Evolutionary conservation across 371 early-diverging fungal genomes (phyloP).

Genomic region (Vittaforma corneae): DNA sequence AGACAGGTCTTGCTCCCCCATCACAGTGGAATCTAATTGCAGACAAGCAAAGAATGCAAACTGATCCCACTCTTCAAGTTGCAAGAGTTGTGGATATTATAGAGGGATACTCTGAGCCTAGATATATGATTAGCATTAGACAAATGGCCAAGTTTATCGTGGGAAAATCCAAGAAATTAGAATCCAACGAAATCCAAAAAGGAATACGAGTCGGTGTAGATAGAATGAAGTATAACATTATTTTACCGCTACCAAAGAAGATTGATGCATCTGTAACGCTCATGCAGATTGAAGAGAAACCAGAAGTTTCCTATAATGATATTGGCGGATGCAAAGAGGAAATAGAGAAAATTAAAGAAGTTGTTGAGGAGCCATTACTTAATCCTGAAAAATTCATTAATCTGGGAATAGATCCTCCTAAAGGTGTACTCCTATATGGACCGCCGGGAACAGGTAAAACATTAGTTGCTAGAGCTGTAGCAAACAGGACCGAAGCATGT

Average conservation of each 20-base stretch:
- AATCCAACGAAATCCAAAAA: constrained; percentile 92
- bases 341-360: constrained; percentile 96
- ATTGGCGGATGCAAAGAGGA: constrained; percentile 99
- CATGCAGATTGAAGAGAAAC: constrained; percentile 99
- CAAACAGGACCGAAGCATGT: constrained; percentile 94
- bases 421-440: constrained; percentile 91
- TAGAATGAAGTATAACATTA: constrained; percentile 93
- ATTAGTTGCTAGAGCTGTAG: constrained; percentile 95
- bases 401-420: constrained; percentile 85
- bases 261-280: constrained; percentile 98
- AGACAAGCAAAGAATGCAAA: constrained; percentile 83
- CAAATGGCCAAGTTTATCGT: constrained; percentile 99
- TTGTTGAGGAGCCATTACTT: constrained; percentile 88
- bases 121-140: constrained; percentile 93
- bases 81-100: constrained; percentile 54
- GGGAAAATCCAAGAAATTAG: constrained; percentile 80
- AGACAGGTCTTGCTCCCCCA: constrained; percentile 96
- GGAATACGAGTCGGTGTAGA: constrained; percentile 98
- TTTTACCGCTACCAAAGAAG: constrained; percentile 94
- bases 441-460: constrained; percentile 99
- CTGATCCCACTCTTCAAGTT: constrained; percentile 88
- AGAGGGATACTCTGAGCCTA: constrained; percentile 64
- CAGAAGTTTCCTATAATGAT: constrained; percentile 94
- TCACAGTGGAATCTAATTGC: constrained; percentile 94
- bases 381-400: constrained; percentile 79